Evolutionary conservation across 345 rosid species (phyloP).

Genomic region (Litchi chinensis): DNA sequence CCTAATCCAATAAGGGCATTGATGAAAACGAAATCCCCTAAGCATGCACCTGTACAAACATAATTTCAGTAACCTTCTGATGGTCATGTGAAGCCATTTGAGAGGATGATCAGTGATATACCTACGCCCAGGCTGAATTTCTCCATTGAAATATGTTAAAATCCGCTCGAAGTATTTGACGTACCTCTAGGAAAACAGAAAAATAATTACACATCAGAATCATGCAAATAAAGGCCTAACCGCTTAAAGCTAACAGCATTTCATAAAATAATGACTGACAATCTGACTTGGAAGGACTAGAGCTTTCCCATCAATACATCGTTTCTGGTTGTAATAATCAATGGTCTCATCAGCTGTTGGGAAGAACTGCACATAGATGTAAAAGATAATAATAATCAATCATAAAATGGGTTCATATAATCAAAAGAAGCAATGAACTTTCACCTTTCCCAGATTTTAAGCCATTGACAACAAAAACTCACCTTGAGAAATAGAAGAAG

Average conservation of each 20-base stretch:
- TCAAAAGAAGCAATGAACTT: slow-evolving; percentile 11
- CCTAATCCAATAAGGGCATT: slow-evolving; percentile 94
- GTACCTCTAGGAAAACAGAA: slow-evolving; percentile 56
- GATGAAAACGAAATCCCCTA: slow-evolving; percentile 85
- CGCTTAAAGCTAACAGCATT: slow-evolving; percentile 23
- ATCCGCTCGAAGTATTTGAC: slow-evolving; percentile 74
- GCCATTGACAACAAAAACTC: slow-evolving; percentile 6
- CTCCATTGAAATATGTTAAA: slow-evolving; percentile 59
- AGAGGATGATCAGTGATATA: slow-evolving; percentile 32
- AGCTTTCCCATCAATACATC: slow-evolving; percentile 91
- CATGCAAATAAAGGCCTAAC: slow-evolving; percentile 7
- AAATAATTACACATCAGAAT: slow-evolving; percentile 18
- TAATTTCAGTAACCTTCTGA: slow-evolving; percentile 15
- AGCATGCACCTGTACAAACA: slow-evolving; percentile 76
- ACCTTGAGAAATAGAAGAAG: slow-evolving; percentile 92
- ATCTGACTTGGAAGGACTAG: slow-evolving; percentile 95
- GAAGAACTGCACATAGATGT: slow-evolving; percentile 61
- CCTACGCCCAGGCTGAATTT: slow-evolving; percentile 79
- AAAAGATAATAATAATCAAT: slow-evolving; percentile 24
- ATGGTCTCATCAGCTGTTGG: slow-evolving; percentile 88
- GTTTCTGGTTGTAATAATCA: slow-evolving; percentile 86
- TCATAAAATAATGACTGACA: slow-evolving; percentile 52
- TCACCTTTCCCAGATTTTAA: not conserved
- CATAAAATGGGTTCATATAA: slow-evolving; percentile 4
- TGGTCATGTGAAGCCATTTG: slow-evolving; percentile 18